These are phyloP conservation scores for Paspalum notatum DNA, from an alignment of 176 grass and related monocot genomes.

Conservation along the genomic window DNA sequence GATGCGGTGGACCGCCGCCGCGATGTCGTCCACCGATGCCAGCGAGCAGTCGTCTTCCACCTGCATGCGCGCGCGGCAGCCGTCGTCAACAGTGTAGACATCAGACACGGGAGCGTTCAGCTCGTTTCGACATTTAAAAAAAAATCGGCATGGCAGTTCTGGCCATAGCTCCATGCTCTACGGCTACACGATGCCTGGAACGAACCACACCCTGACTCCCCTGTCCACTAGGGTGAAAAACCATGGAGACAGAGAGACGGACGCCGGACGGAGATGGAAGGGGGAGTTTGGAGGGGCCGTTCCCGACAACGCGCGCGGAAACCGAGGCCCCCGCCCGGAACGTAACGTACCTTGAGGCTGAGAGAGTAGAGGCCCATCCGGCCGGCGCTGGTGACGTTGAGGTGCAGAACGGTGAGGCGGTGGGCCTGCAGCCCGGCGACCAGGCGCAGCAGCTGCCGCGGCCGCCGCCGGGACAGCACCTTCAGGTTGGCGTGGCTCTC, in stretches of 20 bases:
- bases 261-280: not conserved
- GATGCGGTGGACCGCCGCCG: constrained; percentile 64
- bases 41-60: constrained; percentile 79
- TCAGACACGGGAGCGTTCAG: not conserved
- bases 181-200: not conserved
- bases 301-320: constrained; percentile 34
- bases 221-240: not conserved
- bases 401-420: constrained; percentile 68
- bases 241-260: not conserved
- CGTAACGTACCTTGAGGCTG: constrained; percentile 65
- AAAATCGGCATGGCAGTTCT: not conserved
- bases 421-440: constrained; percentile 53
- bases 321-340: not conserved
- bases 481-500: constrained; percentile 79
- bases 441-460: constrained; percentile 63
- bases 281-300: constrained; percentile 23
- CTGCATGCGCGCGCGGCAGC: constrained; percentile 43
- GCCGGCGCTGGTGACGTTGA: constrained; percentile 59
- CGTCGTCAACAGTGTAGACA: not conserved
- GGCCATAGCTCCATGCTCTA: not conserved
- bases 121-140: not conserved
- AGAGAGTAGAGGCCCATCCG: constrained; percentile 63
- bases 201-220: not conserved
- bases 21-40: constrained; percentile 64
- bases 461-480: constrained; percentile 54